Base-by-base conservation (phyloP, 768 basidiomycete genomes). In the Tricholoma matsutake region DNA sequence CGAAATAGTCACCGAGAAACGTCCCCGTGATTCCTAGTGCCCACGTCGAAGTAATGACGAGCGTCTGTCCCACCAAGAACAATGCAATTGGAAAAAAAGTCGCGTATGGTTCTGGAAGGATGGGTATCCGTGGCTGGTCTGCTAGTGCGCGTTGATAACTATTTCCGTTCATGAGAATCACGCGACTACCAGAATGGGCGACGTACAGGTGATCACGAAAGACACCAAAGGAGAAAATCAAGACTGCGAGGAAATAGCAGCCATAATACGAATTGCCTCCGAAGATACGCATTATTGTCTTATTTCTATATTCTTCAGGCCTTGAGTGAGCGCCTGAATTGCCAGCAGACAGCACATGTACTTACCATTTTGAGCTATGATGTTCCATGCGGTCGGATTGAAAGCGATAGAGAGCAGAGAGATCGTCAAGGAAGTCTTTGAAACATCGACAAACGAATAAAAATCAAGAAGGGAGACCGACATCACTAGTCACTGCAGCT, bases 341-440 rank as follows among this genome's bases (percentile, higher is more conserved):
- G 37, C 63, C n/a, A 20, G 51, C 18, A 32, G 16, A 43, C 56
- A 53, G 13, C 39, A 47, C 52, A 31, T 32, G 31, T 28, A 76
- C 85, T 54, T 63, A 94, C 94, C 94, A 77, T 96, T 94, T 59
- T 87, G 88, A 25, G 96, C 96, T 29, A 96, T 86, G 63, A 94
- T 86, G 74, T 99, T 99, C 96, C 96, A 99, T 61, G 89, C 94
- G 1, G 87, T 86, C 0, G 96, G 96, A 68, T 98, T 98, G 79
- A 98, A 98, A 1, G 85, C 69, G 54, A 96, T 92, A 61, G 89
- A 73, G 4, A 83, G 74, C n/a, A 94, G 63, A 0, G 86, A 85
- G 16, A 91, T 56, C 68, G 81, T 82, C 41, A 98, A 71, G 20
- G 91, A 91, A 6, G 75, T 69, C 67, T 92, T 83, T 31, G 79